A percentile compares a stretch with the other conserved stretches of the same genome.
Evolutionary conservation across 352 stramenopile species (phyloP).

Genomic region (Globisporangium nagaii): DNA sequence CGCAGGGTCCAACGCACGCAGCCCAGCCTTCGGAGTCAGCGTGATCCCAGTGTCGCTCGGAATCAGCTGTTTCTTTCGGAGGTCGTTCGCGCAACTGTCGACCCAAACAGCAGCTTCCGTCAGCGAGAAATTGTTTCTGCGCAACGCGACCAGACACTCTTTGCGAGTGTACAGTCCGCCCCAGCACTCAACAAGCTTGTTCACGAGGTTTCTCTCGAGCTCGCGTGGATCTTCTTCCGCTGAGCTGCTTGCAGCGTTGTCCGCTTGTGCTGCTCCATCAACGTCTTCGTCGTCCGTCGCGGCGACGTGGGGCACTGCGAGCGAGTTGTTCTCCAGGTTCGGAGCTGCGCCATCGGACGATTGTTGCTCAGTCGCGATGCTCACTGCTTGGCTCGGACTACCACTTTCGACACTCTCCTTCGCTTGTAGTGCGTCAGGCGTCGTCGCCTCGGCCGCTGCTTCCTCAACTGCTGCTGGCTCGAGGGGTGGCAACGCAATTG

Average conservation of each 20-base stretch:
- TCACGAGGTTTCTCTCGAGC: slow-evolving; percentile 24
- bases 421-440: neutral
- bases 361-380: neutral
- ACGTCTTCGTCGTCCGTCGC: slow-evolving; percentile 24
- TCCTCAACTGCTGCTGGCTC: neutral
- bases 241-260: neutral
- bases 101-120: slow-evolving; percentile 44
- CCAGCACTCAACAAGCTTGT: slow-evolving; percentile 50
- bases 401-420: neutral
- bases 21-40: slow-evolving; percentile 24
- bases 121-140: slow-evolving; percentile 34
- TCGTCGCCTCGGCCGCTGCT: too few relatives aligned
- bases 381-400: neutral
- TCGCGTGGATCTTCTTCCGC: neutral
- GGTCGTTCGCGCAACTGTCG: slow-evolving; percentile 29
- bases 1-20: slow-evolving; percentile 52
- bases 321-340: slow-evolving; percentile 21
- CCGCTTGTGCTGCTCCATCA: slow-evolving; percentile 9
- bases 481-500: too few relatives aligned
- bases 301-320: slow-evolving; percentile 27
- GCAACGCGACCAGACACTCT: slow-evolving; percentile 57
- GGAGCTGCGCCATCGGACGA: neutral
- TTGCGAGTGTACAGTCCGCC: slow-evolving; percentile 47
- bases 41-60: slow-evolving; percentile 27
- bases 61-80: slow-evolving; percentile 39